phyloP scores from a whole-genome alignment of 306 rosid species.

The Vicia villosa region DNA sequence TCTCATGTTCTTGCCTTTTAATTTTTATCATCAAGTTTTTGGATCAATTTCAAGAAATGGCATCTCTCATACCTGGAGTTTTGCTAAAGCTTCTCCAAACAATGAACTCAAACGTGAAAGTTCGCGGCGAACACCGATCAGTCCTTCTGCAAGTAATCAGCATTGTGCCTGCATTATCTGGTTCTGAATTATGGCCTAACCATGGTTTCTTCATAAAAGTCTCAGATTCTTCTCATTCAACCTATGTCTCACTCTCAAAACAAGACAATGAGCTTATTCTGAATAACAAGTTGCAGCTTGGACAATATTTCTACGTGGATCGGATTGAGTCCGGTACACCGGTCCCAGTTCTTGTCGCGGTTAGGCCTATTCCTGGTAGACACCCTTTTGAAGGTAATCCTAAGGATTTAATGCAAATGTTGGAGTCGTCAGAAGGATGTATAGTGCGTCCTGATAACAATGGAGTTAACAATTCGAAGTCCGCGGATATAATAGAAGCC shows the following conservation, averaged over 20 bases:
- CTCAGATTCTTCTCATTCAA: conserved; percentile 90
- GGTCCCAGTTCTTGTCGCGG: conserved; percentile 75
- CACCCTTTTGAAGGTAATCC: conserved; percentile 86
- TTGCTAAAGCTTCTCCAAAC: conserved; percentile 83
- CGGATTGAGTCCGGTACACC: conserved; percentile 67
- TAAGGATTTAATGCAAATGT: conserved; percentile 90
- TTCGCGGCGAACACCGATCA: conserved; percentile 82
- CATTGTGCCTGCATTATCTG: conserved; percentile 78
- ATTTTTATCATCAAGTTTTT: background rate
- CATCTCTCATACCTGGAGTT: conserved; percentile 85
- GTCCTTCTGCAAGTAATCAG: conserved; percentile 87
- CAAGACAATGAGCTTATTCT: conserved; percentile 82
- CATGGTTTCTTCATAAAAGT: conserved; percentile 84
- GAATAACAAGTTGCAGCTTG: conserved; percentile 86
- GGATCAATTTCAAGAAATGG: conserved; percentile 46
- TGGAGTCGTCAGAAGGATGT: conserved; percentile 59
- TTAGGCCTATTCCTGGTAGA: conserved; percentile 76
- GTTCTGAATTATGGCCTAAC: conserved; percentile 92
- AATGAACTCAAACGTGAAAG: conserved; percentile 66
- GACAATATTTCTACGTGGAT: conserved; percentile 87
- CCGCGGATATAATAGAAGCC: conserved; percentile 42
- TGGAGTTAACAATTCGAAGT: conserved; percentile 42
- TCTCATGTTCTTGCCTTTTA: background rate
- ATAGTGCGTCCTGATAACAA: conserved; percentile 38
- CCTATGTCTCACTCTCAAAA: conserved; percentile 75